phyloP scores from a whole-genome alignment of 2,329 filamentous ascomycete genomes.

The Hypoxylon sp. region DNA sequence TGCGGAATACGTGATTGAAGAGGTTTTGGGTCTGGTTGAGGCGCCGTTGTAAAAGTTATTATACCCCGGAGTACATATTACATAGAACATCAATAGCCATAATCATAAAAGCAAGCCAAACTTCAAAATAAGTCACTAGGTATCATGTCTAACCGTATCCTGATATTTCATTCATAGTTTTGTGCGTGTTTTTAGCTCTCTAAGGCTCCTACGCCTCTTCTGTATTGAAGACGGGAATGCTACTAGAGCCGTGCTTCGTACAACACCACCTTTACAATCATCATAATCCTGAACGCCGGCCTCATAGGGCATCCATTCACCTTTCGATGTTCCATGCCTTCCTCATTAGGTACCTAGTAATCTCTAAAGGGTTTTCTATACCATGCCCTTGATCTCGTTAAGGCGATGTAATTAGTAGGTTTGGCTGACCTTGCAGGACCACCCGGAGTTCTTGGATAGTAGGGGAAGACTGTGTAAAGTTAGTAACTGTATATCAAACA shows the following conservation, averaged over 20 bases:
- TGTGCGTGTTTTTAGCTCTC: conserved; percentile 9
- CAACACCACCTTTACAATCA: conserved; percentile 25
- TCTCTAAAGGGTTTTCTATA: conserved; percentile 32
- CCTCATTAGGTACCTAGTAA: conserved; percentile 34
- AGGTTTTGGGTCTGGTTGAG: conserved; percentile 71
- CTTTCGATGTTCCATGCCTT: conserved; percentile 30
- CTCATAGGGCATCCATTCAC: conserved; percentile 36
- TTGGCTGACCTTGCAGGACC: conserved; percentile 89
- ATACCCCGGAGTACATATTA: conserved; percentile 28
- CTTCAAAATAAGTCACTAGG: background rate
- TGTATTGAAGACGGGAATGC: conserved; percentile 16
- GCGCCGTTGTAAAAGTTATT: conserved; percentile 63
- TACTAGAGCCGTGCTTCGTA: conserved; percentile 18
- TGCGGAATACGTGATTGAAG: conserved; percentile 75
- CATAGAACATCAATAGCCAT: conserved; percentile 1
- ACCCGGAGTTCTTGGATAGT: conserved; percentile 84
- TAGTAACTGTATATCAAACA: conserved; percentile 52
- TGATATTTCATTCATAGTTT: conserved; percentile 24
- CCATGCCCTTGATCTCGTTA: conserved; percentile 18
- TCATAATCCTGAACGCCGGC: conserved; percentile 39
- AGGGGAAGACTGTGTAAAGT: conserved; percentile 79
- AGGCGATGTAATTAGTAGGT: conserved; percentile 65
- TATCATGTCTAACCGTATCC: conserved; percentile 6
- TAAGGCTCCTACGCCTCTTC: conserved; percentile 9
- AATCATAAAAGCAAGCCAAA: conserved; percentile 1